Base-by-base conservation (phyloP, 352 stramenopile genomes). In the Elongisporangium anandrum region DNA sequence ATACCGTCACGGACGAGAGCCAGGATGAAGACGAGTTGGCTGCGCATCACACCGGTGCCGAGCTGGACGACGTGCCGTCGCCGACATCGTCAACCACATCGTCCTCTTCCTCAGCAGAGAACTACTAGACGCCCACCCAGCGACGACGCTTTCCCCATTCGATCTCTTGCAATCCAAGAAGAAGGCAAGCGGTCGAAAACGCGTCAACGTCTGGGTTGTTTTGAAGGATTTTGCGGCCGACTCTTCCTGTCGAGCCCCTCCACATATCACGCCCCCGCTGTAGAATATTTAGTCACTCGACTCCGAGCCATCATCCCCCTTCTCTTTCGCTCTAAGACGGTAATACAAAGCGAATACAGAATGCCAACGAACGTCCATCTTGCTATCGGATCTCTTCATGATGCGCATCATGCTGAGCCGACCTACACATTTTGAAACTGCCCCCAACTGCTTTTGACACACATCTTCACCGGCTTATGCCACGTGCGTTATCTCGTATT, bases 1-100 rank as follows among this genome's bases (percentile, higher is more conserved):
- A 79, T 48, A 73, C 65, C 17, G 65, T 67, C 4, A 88, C 75
- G 1, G 81, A 91, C 50, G 79, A 84, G 51, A 89, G 77, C 60
- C 73, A 86, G 59, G 76, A 86, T 45, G 76, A 86, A 66, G 76
- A 86, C 34, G 76, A 86, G 50, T 52, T 45, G 34, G 59, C 64
- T 39, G 61, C 41, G n/a, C 63, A 64, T 2, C 48, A 57, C 49
- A 17, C 23, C 6, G n/a, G 34, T 39, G 13, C 21, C 50, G 56
- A 55, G 50, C 49, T 52, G 22, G 24, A 48, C 23, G 24, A 15
- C 15, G 47, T 59, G 19, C 50, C 41, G 29, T 77, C 68, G 20
- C 54, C 64, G 7, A 74, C 70, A 26, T 63, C 29, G 9, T 41
- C 29, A 13, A 41, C 29, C 24, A 34, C 65, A n/a, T 79, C 70